Evolutionary conservation across 2,329 filamentous ascomycete species (phyloP), one percentile per base, ranked within the genome.

Genomic region (Talaromyces islandicus): DNA sequence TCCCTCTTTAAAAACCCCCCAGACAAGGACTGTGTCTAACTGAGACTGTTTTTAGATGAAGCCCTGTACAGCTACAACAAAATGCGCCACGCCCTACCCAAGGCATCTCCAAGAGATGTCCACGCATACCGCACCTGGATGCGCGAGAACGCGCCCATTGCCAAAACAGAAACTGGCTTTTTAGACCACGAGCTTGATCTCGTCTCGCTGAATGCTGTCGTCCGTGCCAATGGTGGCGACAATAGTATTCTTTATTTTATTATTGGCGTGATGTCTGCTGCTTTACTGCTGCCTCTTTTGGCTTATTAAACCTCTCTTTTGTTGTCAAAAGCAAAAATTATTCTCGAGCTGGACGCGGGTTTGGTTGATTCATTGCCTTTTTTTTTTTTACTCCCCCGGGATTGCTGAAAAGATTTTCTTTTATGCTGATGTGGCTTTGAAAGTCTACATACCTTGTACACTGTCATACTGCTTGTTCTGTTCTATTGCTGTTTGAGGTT

Each of bases 261-360:
- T 4, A 79, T 81, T 7, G 67, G 78, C 21, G 78, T 81, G 0
- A 71, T 82, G 10, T 81, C 81, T 0, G 73, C 78, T 0, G 79
- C 81, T 0, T 75, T 88, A 1, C 71, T 88, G 6, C 72, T 85
- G 0, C 85, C 86, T 0, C 75, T 87, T 1, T 66, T 88, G 9
- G 79, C 83, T 0, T 88, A 62, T 52, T 62, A 35, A 56, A 24
- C 24, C 32, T 46, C 4, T 53, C 24, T 52, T 27, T 30, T 60
- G 17, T 55, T 57, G n/a, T 46, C 19, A 0, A 19, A 27, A 19
- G 3, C 12, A 0, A 25, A 30, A 35, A 35, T 14, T 7, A 6
- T 14, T 54, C 51, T 54, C 51, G 25, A 27, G 53, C 30, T 55
- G 53, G 53, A 38, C 35, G 35, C 14, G 35, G 35, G 35, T 17